phyloP scores from a whole-genome alignment of 2,329 filamentous ascomycete species.

The Arachnopeziza araneosa region DNA sequence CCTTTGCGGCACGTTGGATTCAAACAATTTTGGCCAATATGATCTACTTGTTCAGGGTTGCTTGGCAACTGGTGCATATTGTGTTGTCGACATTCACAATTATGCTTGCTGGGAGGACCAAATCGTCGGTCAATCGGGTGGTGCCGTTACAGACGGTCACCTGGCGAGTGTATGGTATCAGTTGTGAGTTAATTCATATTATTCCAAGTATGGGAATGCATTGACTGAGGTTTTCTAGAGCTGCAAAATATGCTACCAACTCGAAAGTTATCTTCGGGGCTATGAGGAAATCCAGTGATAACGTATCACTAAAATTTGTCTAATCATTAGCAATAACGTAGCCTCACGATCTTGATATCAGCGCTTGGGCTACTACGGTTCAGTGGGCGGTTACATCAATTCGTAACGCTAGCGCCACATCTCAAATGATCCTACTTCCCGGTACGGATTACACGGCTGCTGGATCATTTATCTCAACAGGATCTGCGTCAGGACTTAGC shows the following conservation, averaged over 20 bases:
- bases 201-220: neutral
- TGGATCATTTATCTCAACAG: slow-evolving; percentile 41
- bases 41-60: slow-evolving; percentile 52
- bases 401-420: slow-evolving; percentile 54
- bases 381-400: slow-evolving; percentile 62
- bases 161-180: slow-evolving; percentile 45
- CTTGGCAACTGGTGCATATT: slow-evolving; percentile 49
- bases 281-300: slow-evolving; percentile 49
- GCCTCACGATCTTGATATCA: slow-evolving; percentile 39
- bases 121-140: neutral
- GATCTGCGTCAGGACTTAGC: slow-evolving; percentile 45
- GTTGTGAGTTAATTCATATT: neutral
- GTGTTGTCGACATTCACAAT: slow-evolving; percentile 56
- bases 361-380: slow-evolving; percentile 52
- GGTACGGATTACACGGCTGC: slow-evolving; percentile 55
- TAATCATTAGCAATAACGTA: neutral
- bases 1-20: slow-evolving; percentile 40
- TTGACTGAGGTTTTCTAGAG: slow-evolving; percentile 32
- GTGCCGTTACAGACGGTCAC: neutral
- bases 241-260: slow-evolving; percentile 50
- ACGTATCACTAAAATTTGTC: neutral
- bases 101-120: slow-evolving; percentile 34
- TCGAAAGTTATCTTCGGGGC: slow-evolving; percentile 55
- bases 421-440: slow-evolving; percentile 58
- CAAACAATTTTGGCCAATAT: slow-evolving; percentile 44